Conservation (phyloP, 164 flowering plant genomes). For the Aristolochia californica region DNA sequence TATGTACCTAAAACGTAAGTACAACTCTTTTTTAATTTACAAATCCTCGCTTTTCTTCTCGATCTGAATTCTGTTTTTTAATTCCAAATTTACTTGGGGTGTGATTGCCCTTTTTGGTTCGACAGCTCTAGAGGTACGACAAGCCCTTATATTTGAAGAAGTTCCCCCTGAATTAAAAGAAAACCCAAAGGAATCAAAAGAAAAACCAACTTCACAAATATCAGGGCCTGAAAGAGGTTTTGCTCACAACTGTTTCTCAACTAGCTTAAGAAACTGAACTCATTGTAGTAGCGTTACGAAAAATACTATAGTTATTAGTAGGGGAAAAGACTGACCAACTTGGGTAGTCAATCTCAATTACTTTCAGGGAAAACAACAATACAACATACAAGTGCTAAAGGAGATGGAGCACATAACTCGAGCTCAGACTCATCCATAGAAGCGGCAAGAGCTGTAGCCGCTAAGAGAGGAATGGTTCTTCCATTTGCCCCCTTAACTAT, state of each 20-base stretch:
- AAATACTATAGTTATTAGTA: no score
- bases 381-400: slow-evolving; percentile 33
- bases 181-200: slow-evolving; percentile 9
- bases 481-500: slow-evolving; percentile 86
- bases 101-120: slow-evolving; percentile 3
- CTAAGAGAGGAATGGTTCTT: slow-evolving; percentile 94
- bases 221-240: slow-evolving; percentile 20
- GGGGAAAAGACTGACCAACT: no score
- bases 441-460: slow-evolving; percentile 42
- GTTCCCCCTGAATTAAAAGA: slow-evolving; percentile 14
- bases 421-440: slow-evolving; percentile 37
- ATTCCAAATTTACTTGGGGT: no score
- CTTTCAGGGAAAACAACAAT: slow-evolving; percentile 54
- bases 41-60: no score
- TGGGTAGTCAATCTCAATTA: not conserved
- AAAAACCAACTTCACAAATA: slow-evolving; percentile 12
- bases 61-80: no score
- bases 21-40: no score
- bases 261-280: no score
- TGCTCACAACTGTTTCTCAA: slow-evolving; percentile 10
- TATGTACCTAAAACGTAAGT: slow-evolving; percentile 26
- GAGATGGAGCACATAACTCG: slow-evolving; percentile 24
- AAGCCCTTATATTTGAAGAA: slow-evolving; percentile 31
- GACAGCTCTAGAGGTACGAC: slow-evolving; percentile 22
- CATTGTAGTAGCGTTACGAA: no score